Base-by-base conservation (phyloP, 2,329 filamentous ascomycete species). In the Talaromyces albobiverticillius region DNA sequence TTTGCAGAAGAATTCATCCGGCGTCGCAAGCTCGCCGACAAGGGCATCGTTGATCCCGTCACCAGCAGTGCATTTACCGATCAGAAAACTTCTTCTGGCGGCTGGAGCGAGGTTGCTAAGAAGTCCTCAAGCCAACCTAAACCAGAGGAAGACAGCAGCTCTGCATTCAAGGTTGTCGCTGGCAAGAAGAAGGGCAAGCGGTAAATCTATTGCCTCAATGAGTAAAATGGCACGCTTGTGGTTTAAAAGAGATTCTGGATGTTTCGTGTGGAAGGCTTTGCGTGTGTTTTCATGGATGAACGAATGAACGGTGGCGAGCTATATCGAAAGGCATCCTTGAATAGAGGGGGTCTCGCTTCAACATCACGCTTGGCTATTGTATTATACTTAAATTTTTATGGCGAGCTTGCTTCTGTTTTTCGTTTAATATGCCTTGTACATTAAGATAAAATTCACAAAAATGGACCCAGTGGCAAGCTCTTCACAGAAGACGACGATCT, bases 81-180 rank as follows among this genome's bases (percentile, higher is more conserved):
- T 46, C 71, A 66, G 22, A 74, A 76, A 60, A 77, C 74, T 61
- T 77, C 74, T 23, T 76, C 79, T 23, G 86, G 89, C 53, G 93
- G 93, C 18, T 99, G 94, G 94, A 96, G 82, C 63, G 94, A 97
- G 75, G 94, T 99, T 50, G 94, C 94, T 1, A 97, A 97, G 85
- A 96, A 96, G 80, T 88, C 88, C 22, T 77, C 75, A 47, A 66
- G 64, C 46, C 75, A 77, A 53, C 68, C 70, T 46, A 78, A 77
- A 57, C 50, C 40, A n/a, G 80, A 81, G 29, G 70, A 77, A 46
- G 71, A 75, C 62, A 73, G 70, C 57, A 75, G 70, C 57, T 72
- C 86, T 9, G 83, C 83, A 47, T 97, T 96, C 77, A 94, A 94
- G 79, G 89, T 97, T 51, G 93, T 97, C 10, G 84, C 90, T 13